Evolutionary conservation across 495 filamentous ascomycete species (phyloP), one percentile per base, ranked within the genome.

Genomic region (Aspergillus sparsus): DNA sequence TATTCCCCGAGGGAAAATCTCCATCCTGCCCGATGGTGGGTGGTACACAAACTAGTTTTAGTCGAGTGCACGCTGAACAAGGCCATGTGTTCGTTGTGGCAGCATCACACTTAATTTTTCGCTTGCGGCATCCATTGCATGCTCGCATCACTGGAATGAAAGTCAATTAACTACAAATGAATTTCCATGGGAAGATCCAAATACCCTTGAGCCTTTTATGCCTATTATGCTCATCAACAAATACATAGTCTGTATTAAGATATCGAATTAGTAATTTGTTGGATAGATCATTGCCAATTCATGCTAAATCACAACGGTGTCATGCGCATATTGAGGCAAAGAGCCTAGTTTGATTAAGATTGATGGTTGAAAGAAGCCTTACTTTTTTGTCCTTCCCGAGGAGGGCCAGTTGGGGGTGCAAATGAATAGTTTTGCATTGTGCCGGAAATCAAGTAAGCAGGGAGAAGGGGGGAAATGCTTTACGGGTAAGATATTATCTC

Each of bases 11-110:
- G 50, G 78, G 68, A 36, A 83, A 87, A 37, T 90, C 90, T 54
- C 89, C 85, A 65, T 98, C 93, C 68, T 94, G 91, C 57, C 84
- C 87, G 49, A 95, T 86, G 55, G 91, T 93, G 5, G 94, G 94
- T 51, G 93, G 92, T 37, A 96, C 88, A 70, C 94, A 99, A 62
- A 93, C 89, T 60, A 97, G 80, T 76, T 97, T 97, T 54, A 98
- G 78, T 50, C 94, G 87, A 52, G 90, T 87, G 71, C 94, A 99
- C 39, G 94, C 91, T 57, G 92, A 92, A 70, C 94, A 99, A 10
- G 94, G 94, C 94, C 94, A 99, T 31, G 92, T 89, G 75, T 99
- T 98, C 15, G 93, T 97, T 21, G 94, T 97, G 18, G 93, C 94
- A 57, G 94, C 93, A 80, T 99, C 94, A 71, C 94, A 99, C 69